Percentiles rank a stretch among this genome's conserved stretches.
phyloP scores from a whole-genome alignment of 768 basidiomycete genomes.

The Leccinum longicurvipes region DNA sequence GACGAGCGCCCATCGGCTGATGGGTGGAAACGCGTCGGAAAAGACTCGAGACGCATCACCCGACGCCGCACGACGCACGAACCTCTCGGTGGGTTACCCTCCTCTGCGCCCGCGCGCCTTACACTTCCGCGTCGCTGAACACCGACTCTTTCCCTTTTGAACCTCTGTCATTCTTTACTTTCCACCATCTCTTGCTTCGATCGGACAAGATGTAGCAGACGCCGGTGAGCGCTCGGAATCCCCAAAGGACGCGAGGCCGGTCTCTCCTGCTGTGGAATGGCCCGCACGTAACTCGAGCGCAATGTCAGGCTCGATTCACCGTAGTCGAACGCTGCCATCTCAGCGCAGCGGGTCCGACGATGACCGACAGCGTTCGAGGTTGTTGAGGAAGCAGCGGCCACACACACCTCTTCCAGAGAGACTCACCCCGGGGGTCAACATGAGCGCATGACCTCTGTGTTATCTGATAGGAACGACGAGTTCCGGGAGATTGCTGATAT shows the following conservation, averaged over 20 bases:
- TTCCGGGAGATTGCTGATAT: neutral
- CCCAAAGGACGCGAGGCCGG: slow-evolving; percentile 32
- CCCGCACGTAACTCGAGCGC: slow-evolving; percentile 33
- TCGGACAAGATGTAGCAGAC: slow-evolving; percentile 18
- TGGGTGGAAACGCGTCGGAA: slow-evolving; percentile 53
- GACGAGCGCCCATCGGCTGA: slow-evolving; percentile 46
- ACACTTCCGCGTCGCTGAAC: slow-evolving; percentile 29
- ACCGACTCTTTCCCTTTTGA: slow-evolving; percentile 12
- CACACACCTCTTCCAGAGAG: slow-evolving; percentile 32
- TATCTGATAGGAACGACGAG: neutral
- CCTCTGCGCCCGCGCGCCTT: slow-evolving; percentile 32
- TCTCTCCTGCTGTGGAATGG: slow-evolving; percentile 49
- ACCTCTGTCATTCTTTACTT: neutral
- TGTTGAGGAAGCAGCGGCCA: slow-evolving; percentile 45
- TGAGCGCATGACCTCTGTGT: slow-evolving; percentile 17
- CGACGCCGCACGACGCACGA: slow-evolving; percentile 60
- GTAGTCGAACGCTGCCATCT: slow-evolving; percentile 65
- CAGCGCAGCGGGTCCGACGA: slow-evolving; percentile 29
- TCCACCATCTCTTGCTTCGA: slow-evolving; percentile 11
- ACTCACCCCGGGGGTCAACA: slow-evolving; percentile 18
- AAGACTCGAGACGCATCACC: slow-evolving; percentile 41
- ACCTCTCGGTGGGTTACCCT: slow-evolving; percentile 31
- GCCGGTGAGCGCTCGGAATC: slow-evolving; percentile 14
- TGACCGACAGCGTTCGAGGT: slow-evolving; percentile 35
- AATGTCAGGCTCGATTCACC: slow-evolving; percentile 35